Base-by-base conservation (phyloP, 345 rosid genomes). In the Brassica juncea region DNA sequence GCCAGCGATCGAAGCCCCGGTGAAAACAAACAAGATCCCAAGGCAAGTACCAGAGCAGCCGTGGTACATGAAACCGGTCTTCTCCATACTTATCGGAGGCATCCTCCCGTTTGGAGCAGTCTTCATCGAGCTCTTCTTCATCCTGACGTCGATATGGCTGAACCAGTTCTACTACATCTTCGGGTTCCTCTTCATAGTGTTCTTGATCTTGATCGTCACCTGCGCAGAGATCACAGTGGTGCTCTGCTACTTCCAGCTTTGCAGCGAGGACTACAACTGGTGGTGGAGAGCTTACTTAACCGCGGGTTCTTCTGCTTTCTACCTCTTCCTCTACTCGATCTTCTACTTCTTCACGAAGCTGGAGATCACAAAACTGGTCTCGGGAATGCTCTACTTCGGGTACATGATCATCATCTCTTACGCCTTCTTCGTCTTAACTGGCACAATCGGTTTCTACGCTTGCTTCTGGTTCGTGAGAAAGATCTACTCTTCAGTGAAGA, bases 211-310 rank as follows among this genome's bases (percentile, higher is more conserved):
- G 42, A 67, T 94, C 55, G 87, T 94, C 81, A 94, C 99, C 35
- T 94, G 99, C 10, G 99, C 97, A 0, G 97, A 94, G 88, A 94
- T 94, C 75, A 88, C 99, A 0, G 84, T 94, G 3, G 98, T 94
- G 57, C 92, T 94, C 14, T 94, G 99, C 84, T 94, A 94, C 90
- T 94, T 94, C 91, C 99, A 94, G 85, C 82, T 94, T 70, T 94
- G 99, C 83, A 91, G 97, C 42, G 97, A 94, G 80, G 97, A 94
- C 84, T 92, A 94, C 82, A 76, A 88, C 85, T 94, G 99, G 99
- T 94, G 99, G 99, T 94, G 97, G 99, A 94, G 97, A 78, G 89
- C 99, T 37, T 94, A 92, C 83, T 86, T 94, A 69, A 94, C 97
- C 0, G 97, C 97, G 4, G 97, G 99, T 70, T 94, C 99, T 21